Evolutionary conservation across 116 monocot species (phyloP).

Genomic region (Papilionanthe hybrid): DNA sequence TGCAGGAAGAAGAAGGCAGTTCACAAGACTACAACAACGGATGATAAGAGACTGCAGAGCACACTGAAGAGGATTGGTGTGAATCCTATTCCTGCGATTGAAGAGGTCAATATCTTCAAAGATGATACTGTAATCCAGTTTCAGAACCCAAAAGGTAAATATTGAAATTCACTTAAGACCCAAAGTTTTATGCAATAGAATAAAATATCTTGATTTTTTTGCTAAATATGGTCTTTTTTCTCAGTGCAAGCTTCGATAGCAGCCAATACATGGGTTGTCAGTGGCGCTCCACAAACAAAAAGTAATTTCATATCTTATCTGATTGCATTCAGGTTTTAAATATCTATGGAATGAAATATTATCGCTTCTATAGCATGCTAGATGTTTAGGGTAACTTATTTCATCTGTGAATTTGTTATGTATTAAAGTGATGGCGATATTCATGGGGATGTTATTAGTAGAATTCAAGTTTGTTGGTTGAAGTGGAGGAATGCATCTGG

Average conservation of each 20-base stretch:
- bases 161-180: background rate
- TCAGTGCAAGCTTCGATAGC: slow-evolving; percentile 96
- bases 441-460: no score
- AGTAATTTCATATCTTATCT: slow-evolving; percentile 26
- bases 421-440: no score
- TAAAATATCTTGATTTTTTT: background rate
- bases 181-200: background rate
- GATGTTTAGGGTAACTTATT: background rate
- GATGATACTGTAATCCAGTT: slow-evolving; percentile 93
- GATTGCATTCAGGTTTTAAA: background rate
- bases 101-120: slow-evolving; percentile 97
- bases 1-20: slow-evolving; percentile 96
- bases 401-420: background rate
- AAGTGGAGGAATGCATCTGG: no score
- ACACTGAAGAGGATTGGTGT: slow-evolving; percentile 91
- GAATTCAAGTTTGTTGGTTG: no score
- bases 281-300: slow-evolving; percentile 85
- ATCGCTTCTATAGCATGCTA: background rate
- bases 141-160: slow-evolving; percentile 76
- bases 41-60: slow-evolving; percentile 94
- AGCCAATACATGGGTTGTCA: slow-evolving; percentile 96
- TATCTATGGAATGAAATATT: background rate
- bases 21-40: slow-evolving; percentile 89
- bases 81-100: slow-evolving; percentile 84
- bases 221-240: slow-evolving; percentile 8